Percentiles rank a stretch among this genome's conserved stretches.
phyloP scores from a whole-genome alignment of 306 rosid species.

The Crataegus laevigata region DNA sequence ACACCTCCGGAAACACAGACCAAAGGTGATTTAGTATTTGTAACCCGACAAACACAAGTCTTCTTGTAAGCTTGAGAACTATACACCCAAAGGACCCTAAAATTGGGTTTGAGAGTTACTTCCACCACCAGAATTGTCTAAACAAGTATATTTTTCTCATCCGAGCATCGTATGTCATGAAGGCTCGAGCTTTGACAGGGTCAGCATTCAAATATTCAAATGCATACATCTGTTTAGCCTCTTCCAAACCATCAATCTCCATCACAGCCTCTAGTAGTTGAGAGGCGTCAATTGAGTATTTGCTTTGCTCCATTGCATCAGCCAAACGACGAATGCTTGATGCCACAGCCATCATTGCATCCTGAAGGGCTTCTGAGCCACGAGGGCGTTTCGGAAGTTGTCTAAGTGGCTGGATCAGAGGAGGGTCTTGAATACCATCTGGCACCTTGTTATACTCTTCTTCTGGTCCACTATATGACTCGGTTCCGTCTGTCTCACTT shows the following conservation, averaged over 20 bases:
- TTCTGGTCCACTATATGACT: slow-evolving; percentile 46
- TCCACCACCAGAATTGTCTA: slow-evolving; percentile 77
- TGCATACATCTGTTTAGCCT: slow-evolving; percentile 72
- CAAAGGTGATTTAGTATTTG: slow-evolving; percentile 19
- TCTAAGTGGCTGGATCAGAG: slow-evolving; percentile 35
- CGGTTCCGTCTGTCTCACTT: slow-evolving; percentile 65
- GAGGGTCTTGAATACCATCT: slow-evolving; percentile 52
- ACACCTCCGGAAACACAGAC: slow-evolving; percentile 20
- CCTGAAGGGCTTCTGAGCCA: slow-evolving; percentile 54
- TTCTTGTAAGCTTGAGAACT: slow-evolving; percentile 14
- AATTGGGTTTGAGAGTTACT: slow-evolving; percentile 18
- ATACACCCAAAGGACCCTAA: slow-evolving; percentile 26
- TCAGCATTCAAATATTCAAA: slow-evolving; percentile 71
- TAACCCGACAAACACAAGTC: not conserved
- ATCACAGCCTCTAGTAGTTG: slow-evolving; percentile 68
- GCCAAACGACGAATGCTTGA: slow-evolving; percentile 64
- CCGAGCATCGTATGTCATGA: slow-evolving; percentile 54
- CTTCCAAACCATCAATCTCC: slow-evolving; percentile 80
- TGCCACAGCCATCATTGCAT: slow-evolving; percentile 60
- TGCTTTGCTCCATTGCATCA: slow-evolving; percentile 57
- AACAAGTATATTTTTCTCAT: slow-evolving; percentile 66
- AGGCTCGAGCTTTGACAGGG: slow-evolving; percentile 71
- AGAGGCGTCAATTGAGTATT: slow-evolving; percentile 41
- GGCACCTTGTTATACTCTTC: slow-evolving; percentile 56
- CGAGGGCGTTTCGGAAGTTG: slow-evolving; percentile 54